These are phyloP conservation scores for Geranium brycei DNA, from an alignment of 345 rosid genomes.

Conservation along the genomic window DNA sequence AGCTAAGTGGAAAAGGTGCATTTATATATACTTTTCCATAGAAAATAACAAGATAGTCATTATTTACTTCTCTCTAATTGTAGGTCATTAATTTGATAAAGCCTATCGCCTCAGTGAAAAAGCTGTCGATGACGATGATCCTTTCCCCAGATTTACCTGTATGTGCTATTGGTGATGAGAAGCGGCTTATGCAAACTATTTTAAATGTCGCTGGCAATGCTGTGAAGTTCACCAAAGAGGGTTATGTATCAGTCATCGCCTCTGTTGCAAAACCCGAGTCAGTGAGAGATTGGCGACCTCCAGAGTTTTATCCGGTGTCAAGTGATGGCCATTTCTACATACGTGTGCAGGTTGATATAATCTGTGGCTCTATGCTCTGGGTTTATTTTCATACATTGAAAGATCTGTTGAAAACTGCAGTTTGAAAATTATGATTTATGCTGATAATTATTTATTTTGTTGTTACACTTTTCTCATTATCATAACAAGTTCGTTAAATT, in stretches of 20 bases:
- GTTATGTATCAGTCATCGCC: constrained; percentile 50
- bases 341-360: constrained; percentile 50
- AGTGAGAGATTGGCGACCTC: constrained; percentile 52
- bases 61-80: constrained; percentile 6
- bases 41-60: too few relatives aligned
- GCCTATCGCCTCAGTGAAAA: constrained; percentile 76
- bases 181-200: constrained; percentile 71
- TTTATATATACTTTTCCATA: too few relatives aligned
- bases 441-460: not conserved
- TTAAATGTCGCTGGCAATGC: constrained; percentile 79
- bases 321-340: constrained; percentile 65
- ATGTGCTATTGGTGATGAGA: constrained; percentile 73
- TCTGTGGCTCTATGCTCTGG: not conserved
- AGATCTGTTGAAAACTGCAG: not conserved
- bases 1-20: too few relatives aligned
- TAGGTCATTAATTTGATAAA: constrained; percentile 62
- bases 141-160: constrained; percentile 68
- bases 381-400: not conserved
- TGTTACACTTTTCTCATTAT: too few relatives aligned
- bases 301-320: constrained; percentile 43
- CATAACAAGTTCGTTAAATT: too few relatives aligned
- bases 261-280: constrained; percentile 73
- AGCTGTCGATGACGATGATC: constrained; percentile 43
- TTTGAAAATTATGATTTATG: too few relatives aligned
- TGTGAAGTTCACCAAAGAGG: constrained; percentile 90